phyloP scores from a whole-genome alignment of 345 rosid species.

The Salix dunnii region DNA sequence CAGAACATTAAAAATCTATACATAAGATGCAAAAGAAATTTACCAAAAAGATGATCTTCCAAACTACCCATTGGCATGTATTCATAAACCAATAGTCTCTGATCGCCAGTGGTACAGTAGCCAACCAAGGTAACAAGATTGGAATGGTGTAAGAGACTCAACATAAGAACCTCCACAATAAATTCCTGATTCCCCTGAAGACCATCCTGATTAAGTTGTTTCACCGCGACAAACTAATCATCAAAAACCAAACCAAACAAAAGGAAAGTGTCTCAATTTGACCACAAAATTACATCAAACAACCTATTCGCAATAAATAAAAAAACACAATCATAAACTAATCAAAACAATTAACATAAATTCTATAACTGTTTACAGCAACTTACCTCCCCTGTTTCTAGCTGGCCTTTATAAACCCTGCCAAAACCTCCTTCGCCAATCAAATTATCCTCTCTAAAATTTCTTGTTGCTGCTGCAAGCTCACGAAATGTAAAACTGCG shows the following conservation, averaged over 20 bases:
- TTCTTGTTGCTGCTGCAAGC: constrained; percentile 66
- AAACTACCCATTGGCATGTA: constrained; percentile 93
- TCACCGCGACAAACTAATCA: constrained; percentile 84
- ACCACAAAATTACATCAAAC: not conserved
- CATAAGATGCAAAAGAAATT: constrained; percentile 5
- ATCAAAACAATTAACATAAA: not conserved
- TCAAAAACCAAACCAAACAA: not conserved
- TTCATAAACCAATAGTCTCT: constrained; percentile 89
- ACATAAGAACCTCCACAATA: constrained; percentile 94
- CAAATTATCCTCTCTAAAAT: constrained; percentile 72
- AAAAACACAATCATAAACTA: not conserved
- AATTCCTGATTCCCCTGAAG: constrained; percentile 89
- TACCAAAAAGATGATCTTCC: constrained; percentile 95
- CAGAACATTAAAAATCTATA: not conserved
- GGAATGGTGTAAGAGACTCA: constrained; percentile 80
- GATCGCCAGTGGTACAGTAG: constrained; percentile 92
- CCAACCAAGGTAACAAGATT: constrained; percentile 89
- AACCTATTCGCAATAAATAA: not conserved
- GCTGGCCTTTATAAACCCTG: constrained; percentile 79
- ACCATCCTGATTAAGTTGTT: constrained; percentile 84
- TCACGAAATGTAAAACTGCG: constrained; percentile 81
- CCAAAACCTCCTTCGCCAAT: constrained; percentile 98
- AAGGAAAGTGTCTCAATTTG: not conserved
- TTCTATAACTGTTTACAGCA: not conserved
- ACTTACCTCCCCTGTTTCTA: constrained; percentile 73